phyloP scores from a whole-genome alignment of 2,329 filamentous ascomycete species.

The Colletotrichum sp. region DNA sequence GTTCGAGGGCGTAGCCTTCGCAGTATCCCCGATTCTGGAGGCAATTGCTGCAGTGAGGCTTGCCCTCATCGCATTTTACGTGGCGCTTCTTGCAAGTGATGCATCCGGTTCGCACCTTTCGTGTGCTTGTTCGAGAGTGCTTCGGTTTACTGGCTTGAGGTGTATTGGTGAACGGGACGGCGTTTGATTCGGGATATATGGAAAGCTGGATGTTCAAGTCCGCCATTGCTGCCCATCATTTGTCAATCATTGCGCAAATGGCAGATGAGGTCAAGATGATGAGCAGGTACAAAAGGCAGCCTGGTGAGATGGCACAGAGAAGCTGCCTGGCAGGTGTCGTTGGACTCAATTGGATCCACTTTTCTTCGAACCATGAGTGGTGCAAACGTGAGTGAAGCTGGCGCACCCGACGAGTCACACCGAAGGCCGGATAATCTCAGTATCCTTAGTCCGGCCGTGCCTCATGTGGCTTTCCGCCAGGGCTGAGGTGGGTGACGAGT shows the following conservation, averaged over 20 bases:
- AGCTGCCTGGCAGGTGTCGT: not conserved
- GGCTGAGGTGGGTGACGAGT: not conserved
- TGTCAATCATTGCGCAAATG: not conserved
- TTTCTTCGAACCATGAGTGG: not conserved
- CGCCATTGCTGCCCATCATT: not conserved
- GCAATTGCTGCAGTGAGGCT: slow-evolving; percentile 22
- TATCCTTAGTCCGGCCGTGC: not conserved
- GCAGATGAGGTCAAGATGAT: not conserved
- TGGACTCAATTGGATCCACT: not conserved
- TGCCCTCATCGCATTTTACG: slow-evolving; percentile 24
- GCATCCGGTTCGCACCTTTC: slow-evolving; percentile 23
- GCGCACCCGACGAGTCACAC: not conserved
- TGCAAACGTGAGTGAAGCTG: not conserved
- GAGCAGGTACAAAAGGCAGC: not conserved
- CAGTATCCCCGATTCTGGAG: slow-evolving; percentile 15
- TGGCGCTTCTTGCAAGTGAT: slow-evolving; percentile 23
- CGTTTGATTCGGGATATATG: not conserved
- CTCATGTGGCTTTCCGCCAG: not conserved
- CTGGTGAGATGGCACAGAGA: not conserved
- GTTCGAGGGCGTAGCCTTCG: slow-evolving; percentile 15
- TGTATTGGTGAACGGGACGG: not conserved
- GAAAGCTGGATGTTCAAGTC: not conserved
- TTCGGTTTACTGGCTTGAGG: slow-evolving; percentile 5
- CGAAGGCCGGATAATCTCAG: not conserved
- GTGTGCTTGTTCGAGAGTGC: slow-evolving; percentile 16